These are phyloP conservation scores for Penicillium paneum DNA, from an alignment of 2,329 filamentous ascomycete genomes.

Conservation along the genomic window DNA sequence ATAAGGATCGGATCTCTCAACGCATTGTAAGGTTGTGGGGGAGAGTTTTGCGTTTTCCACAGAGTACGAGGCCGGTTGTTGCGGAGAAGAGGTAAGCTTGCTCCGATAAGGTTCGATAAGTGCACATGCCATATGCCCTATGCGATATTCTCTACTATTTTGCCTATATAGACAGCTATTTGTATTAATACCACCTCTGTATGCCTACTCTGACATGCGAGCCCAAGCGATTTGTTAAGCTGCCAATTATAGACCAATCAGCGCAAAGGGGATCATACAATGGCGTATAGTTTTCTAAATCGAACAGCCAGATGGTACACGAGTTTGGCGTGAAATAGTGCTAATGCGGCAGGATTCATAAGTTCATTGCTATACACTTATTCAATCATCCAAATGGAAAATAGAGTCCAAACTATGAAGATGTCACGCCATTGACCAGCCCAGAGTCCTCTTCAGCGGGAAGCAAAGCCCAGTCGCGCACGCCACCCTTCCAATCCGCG, in stretches of 20 bases:
- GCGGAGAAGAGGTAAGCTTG: slow-evolving; percentile 24
- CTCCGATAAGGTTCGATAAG: slow-evolving; percentile 16
- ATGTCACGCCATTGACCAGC: slow-evolving; percentile 31
- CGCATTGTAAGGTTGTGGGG: background rate
- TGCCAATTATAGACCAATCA: background rate
- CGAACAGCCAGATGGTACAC: background rate
- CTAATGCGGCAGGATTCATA: background rate
- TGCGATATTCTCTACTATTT: too few relatives aligned
- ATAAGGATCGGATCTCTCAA: background rate
- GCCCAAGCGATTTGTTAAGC: background rate
- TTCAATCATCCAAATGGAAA: background rate
- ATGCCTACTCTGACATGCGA: background rate
- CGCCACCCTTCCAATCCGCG: slow-evolving; percentile 91
- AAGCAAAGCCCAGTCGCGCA: slow-evolving; percentile 68
- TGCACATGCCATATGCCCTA: too few relatives aligned
- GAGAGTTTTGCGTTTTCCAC: slow-evolving; percentile 17
- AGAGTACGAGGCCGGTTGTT: slow-evolving; percentile 21
- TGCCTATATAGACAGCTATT: background rate
- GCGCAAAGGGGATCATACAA: background rate
- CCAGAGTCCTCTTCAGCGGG: slow-evolving; percentile 25
- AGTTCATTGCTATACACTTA: background rate
- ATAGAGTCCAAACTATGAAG: slow-evolving; percentile 9
- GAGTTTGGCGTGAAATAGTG: background rate
- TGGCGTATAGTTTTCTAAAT: background rate
- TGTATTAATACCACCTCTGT: background rate